A percentile compares a stretch with the other conserved stretches of the same genome.
Conservation (phyloP, 768 basidiomycete genomes). For the Amanita pallidorosea region DNA sequence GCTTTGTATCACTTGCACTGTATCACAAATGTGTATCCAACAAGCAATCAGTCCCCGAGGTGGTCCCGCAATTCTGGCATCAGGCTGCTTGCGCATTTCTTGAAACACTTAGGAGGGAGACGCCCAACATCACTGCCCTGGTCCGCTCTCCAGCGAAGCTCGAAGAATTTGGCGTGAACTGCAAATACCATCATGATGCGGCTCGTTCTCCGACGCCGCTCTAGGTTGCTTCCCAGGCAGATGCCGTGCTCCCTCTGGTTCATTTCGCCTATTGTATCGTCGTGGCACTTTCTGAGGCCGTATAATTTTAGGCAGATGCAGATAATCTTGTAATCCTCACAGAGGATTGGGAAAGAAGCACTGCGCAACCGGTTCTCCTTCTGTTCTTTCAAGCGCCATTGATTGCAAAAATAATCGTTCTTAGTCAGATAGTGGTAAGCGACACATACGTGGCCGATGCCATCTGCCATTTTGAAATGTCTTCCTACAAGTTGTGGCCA, state of each 20-base stretch:
- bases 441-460: background rate
- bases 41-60: too few species aligned
- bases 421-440: background rate
- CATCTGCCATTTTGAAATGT: background rate
- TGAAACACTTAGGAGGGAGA: conserved; percentile 30
- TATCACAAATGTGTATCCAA: too few species aligned
- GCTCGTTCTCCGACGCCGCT: conserved; percentile 26
- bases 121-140: conserved; percentile 33
- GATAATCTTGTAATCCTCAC: conserved; percentile 29
- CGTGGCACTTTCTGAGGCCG: conserved; percentile 22
- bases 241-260: conserved; percentile 23
- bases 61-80: background rate
- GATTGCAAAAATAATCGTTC: background rate
- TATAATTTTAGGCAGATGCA: conserved; percentile 26
- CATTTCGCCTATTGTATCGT: conserved; percentile 17
- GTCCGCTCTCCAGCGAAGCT: conserved; percentile 28
- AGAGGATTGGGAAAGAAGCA: conserved; percentile 39
- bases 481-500: conserved; percentile 24
- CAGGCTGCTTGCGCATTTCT: conserved; percentile 43
- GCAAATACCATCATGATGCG: conserved; percentile 23
- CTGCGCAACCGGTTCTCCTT: conserved; percentile 23
- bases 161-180: conserved; percentile 22
- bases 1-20: too few species aligned
- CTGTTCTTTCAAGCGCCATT: conserved; percentile 23
- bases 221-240: conserved; percentile 31